These are phyloP conservation scores for Cylindrotheca closterium DNA, from an alignment of 108 stramenopile genomes.

Conservation along the genomic window DNA sequence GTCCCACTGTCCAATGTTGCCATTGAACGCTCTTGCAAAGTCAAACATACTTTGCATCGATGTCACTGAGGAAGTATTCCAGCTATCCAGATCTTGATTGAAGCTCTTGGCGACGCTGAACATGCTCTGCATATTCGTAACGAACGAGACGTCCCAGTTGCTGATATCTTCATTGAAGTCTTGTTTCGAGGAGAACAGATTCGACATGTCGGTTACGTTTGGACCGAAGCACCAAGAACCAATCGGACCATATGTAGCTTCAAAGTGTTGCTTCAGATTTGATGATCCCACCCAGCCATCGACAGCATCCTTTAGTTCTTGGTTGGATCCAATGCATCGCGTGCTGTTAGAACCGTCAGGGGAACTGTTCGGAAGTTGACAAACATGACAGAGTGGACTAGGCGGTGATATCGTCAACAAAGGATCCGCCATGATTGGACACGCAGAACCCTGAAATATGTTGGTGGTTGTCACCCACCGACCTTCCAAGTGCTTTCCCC, in stretches of 20 bases:
- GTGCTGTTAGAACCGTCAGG: too few relatives aligned
- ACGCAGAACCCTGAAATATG: conserved; percentile 18
- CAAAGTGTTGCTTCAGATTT: too few relatives aligned
- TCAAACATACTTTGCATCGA: conserved; percentile 28
- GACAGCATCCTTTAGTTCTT: too few relatives aligned
- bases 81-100: conserved; percentile 24
- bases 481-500: too few relatives aligned
- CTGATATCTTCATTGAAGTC: conserved; percentile 33
- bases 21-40: conserved; percentile 20
- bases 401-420: too few relatives aligned
- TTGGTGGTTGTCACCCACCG: too few relatives aligned
- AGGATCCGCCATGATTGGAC: too few relatives aligned
- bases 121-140: conserved; percentile 27
- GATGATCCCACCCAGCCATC: too few relatives aligned
- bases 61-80: conserved; percentile 34
- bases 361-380: too few relatives aligned
- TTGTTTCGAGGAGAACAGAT: conserved; percentile 4
- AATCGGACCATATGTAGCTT: background rate
- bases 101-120: conserved; percentile 34
- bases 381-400: too few relatives aligned
- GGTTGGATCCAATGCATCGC: too few relatives aligned
- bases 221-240: background rate
- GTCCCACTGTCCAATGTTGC: conserved; percentile 30
- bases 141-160: conserved; percentile 11
- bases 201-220: conserved; percentile 11